Conservation (phyloP, 345 rosid species). For the Barbarea vulgaris region DNA sequence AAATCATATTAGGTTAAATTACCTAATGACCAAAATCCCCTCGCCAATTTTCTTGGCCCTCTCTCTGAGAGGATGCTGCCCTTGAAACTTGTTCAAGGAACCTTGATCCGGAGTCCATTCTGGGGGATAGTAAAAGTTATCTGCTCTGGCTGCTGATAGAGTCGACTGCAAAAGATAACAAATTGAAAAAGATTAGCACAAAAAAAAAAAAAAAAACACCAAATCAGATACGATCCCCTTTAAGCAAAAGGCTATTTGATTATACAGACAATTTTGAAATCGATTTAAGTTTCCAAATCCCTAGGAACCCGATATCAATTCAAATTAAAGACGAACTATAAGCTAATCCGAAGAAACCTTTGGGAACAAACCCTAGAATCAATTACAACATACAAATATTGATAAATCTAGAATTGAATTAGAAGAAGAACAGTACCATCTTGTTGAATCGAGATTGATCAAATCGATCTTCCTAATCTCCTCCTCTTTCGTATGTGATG, state of each 20-base stretch:
- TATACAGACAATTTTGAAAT: no score
- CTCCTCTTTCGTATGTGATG: neutral
- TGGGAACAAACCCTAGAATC: constrained; percentile 10
- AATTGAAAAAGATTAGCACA: neutral
- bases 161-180: constrained; percentile 66
- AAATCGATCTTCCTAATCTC: constrained; percentile 14
- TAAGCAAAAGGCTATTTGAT: no score
- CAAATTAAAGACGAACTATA: neutral
- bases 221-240: no score
- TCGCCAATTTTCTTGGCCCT: constrained; percentile 90
- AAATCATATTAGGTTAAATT: constrained; percentile 11
- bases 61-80: constrained; percentile 94
- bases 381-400: constrained; percentile 4
- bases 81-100: constrained; percentile 92
- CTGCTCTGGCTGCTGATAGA: constrained; percentile 95
- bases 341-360: neutral
- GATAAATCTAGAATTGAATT: no score
- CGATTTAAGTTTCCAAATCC: neutral
- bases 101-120: constrained; percentile 97
- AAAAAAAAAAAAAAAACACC: neutral
- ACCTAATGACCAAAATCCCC: constrained; percentile 93
- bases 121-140: constrained; percentile 94
- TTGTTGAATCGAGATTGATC: constrained; percentile 23
- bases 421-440: no score
- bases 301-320: neutral